Evolutionary conservation across 768 basidiomycete species (phyloP), one percentile per base, ranked within the genome.

Genomic region (Sporobolomyces phaffii): DNA sequence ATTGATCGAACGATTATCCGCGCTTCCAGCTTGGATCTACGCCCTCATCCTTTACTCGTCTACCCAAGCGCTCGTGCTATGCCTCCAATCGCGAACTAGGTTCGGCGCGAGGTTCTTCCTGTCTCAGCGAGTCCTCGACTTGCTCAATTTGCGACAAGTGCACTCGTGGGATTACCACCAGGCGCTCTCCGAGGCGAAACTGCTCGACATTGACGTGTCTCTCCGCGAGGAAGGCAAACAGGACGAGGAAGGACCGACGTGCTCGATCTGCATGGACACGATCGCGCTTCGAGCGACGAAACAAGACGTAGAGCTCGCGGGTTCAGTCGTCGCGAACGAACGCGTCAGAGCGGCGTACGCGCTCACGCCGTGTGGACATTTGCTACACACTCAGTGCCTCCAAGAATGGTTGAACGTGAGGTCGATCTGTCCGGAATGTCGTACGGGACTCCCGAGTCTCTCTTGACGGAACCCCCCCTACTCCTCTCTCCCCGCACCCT

Each of bases 181-280:
- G 34, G 28, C 73, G 0, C 31, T 61, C 18, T 60, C 13, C 29
- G 47, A 22, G 1, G 43, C 49, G 28, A 54, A 18, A 10, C 28
- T 44, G 40, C 31, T 63, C 45, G 43, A 63, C 31, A 47, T 58
- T 49, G 49, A 63, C 57, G 50, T 51, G 17, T 28, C 36, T 22
- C n/a, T 43, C 3, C 20, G 29, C 13, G 36, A 54, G 3, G 34
- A 40, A 33, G 60, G 61, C 24, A 40, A 60, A 45, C 43, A 29
- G 18, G 34, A 45, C n/a, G 60, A 45, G 9, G 52, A 5, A 5
- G 36, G 62, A 15, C 50, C 58, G 7, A 62, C 64, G 26, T 75
- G 75, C 44, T 56, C 65, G n/a, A 74, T 75, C 56, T 75, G 75
- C 50, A 53, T 75, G 44, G 64, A 73, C 49, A 28, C 40, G 40